Evolutionary conservation across 164 flowering plant species (phyloP), one percentile per base, ranked within the genome.

Genomic region (Berberis thunbergii): DNA sequence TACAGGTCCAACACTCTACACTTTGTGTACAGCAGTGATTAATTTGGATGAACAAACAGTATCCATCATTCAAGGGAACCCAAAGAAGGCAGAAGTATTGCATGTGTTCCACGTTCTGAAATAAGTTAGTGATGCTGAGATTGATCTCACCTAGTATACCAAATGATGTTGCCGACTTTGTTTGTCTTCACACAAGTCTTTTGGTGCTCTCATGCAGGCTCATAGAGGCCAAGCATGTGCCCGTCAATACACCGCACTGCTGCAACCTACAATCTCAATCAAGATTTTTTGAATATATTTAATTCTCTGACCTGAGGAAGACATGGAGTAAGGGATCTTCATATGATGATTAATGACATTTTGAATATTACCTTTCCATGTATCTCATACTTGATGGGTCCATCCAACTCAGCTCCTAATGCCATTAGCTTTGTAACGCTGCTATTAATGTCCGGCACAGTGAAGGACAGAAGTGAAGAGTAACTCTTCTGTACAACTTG

Each of bases 321-420:
- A 38, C 26, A 4, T 39, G 38, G 13, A 7, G 4, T 54, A 13
- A 54, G 57, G 5, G 9, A 12, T 41, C n/a, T 8, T 38, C 3
- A n/a, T 49, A 43, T 54, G n/a, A 48, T 46, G 1, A 46, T 46
- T 46, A 46, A 46, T 46, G 49, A 46, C 49, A 4, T 4, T 46
- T 46, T 46, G 8, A 46, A 46, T 46, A 46, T 46, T 76, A 91
- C 98, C 93, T 92, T 92, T 44, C 96, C 96, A 72, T 89, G 92
- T 67, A 87, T 73, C 69, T 92, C 96, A 71, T 89, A 73, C 69
- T 92, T 89, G 70, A 92, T 86, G 50, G 95, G 79, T 4, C 98
- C 96, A 70, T 92, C 98, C 49, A 92, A 74, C 69, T 92, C 91
- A 57, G 96, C 98, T 57, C 98, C 95, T 70, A 92, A 78, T 57